Percentiles rank a stretch among this genome's conserved stretches.
These are phyloP conservation scores for Pelargonium nanum DNA, from an alignment of 345 rosid species.

Conservation along the genomic window DNA sequence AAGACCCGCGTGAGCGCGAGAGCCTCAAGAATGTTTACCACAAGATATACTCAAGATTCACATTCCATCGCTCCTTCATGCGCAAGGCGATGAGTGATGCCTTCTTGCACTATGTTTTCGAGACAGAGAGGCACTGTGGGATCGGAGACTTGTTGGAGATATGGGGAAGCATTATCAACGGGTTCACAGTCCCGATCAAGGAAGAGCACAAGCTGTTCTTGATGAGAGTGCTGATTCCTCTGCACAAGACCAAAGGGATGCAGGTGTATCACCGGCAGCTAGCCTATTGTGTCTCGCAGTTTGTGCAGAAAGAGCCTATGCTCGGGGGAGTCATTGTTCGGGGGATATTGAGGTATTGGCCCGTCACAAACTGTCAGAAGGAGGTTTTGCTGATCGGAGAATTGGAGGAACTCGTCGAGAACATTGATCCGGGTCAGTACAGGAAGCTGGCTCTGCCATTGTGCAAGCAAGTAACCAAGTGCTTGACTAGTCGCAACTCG, in stretches of 20 bases:
- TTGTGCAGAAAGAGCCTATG: constrained; percentile 55
- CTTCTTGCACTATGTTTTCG: constrained; percentile 33
- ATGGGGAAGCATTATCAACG: constrained; percentile 59
- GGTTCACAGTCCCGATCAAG: constrained; percentile 49
- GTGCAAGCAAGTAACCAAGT: constrained; percentile 31
- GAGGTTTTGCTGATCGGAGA: constrained; percentile 45
- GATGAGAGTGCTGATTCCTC: constrained; percentile 48
- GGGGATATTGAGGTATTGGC: constrained; percentile 54
- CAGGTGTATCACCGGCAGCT: constrained; percentile 36
- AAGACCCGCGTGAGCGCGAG: constrained; percentile 48
- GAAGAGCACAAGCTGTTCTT: constrained; percentile 59
- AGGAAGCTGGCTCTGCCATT: constrained; percentile 42
- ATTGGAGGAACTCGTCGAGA: constrained; percentile 48
- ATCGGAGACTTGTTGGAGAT: constrained; percentile 47
- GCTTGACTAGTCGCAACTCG: constrained; percentile 45
- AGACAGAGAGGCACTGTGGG: constrained; percentile 43
- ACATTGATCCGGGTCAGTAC: constrained; percentile 47
- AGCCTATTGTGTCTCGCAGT: constrained; percentile 42
- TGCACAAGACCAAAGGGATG: constrained; percentile 48
- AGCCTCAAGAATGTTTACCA: constrained; percentile 51
- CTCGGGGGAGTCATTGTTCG: constrained; percentile 39
- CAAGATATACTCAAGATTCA: constrained; percentile 36
- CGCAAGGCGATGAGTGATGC: constrained; percentile 50
- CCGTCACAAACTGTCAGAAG: constrained; percentile 47
- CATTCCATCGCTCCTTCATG: constrained; percentile 42